Percentiles rank a stretch among this genome's conserved stretches.
Conservation (phyloP, 2,329 filamentous ascomycete genomes). For the Penicillium crustosum region DNA sequence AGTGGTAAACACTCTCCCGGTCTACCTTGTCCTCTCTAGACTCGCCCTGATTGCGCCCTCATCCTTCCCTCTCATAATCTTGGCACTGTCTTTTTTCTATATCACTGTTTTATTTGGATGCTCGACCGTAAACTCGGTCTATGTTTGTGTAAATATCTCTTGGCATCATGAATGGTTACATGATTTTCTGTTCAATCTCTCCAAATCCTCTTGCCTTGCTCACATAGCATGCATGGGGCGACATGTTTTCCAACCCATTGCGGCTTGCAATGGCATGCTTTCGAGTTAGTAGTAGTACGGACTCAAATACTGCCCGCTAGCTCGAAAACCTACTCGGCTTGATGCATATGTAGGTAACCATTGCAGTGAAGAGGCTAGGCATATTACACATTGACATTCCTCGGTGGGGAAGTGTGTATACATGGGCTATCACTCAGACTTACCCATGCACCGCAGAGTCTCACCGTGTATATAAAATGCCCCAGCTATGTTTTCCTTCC, state of each 20-base stretch:
- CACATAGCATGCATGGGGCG: conserved; percentile 1
- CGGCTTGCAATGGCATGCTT: not conserved
- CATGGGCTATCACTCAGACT: not conserved
- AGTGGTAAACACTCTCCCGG: conserved; percentile 32
- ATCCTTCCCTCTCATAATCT: conserved; percentile 11
- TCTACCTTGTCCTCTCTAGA: conserved; percentile 10
- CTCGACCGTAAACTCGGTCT: conserved; percentile 22
- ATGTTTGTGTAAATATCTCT: conserved; percentile 41
- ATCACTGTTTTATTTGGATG: conserved; percentile 26
- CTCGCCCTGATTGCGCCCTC: conserved; percentile 12
- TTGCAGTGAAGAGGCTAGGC: not conserved
- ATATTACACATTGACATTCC: not conserved
- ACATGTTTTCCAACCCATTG: not conserved
- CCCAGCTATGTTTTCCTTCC: not conserved
- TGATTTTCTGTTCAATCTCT: conserved; percentile 27
- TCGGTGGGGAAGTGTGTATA: not conserved
- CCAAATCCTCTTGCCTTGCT: conserved; percentile 2
- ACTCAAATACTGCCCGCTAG: not conserved
- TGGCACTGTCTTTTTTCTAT: conserved; percentile 24
- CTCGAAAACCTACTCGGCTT: not conserved
- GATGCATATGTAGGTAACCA: not conserved
- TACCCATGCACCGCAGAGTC: not conserved
- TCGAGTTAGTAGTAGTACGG: not conserved
- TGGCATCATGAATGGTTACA: conserved; percentile 40
- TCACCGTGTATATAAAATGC: not conserved